These are phyloP conservation scores for Ichthyophonus hoferi DNA, from an alignment of 208 protist genomes.

Conservation along the genomic window DNA sequence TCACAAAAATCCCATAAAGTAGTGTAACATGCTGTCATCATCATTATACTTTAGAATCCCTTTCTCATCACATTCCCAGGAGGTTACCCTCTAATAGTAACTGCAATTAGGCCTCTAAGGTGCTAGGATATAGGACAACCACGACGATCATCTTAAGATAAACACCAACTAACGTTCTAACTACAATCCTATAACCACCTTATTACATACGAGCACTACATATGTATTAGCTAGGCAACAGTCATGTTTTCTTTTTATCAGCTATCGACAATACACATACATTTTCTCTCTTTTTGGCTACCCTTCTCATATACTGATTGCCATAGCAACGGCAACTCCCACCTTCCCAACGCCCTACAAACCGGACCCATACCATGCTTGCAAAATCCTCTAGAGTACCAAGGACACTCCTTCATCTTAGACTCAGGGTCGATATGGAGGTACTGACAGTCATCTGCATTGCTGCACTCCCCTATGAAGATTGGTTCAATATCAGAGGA, in stretches of 20 bases:
- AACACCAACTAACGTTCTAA: too few relatives aligned
- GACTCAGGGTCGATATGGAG: constrained; percentile 48
- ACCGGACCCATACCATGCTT: constrained; percentile 49
- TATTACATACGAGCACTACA: not conserved
- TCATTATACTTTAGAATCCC: too few relatives aligned
- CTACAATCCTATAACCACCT: not conserved
- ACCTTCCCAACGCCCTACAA: too few relatives aligned
- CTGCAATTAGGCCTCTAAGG: too few relatives aligned
- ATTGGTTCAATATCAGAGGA: too few relatives aligned
- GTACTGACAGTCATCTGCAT: constrained; percentile 55
- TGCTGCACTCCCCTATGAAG: constrained; percentile 49
- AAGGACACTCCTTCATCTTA: constrained; percentile 48
- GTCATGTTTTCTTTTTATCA: not conserved
- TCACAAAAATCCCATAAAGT: too few relatives aligned
- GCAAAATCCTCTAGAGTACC: constrained; percentile 58
- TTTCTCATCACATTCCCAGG: too few relatives aligned
- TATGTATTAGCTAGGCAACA: not conserved
- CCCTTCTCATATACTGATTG: not conserved
- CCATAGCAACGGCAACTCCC: not conserved
- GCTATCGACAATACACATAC: not conserved
- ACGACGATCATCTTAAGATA: too few relatives aligned
- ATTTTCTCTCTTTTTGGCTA: not conserved
- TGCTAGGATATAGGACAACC: too few relatives aligned
- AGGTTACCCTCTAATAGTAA: too few relatives aligned
- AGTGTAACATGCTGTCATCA: too few relatives aligned